Percentiles rank a stretch among this genome's conserved stretches.
These are phyloP conservation scores for Kwoniella dejecticola DNA, from an alignment of 768 basidiomycete genomes.

Conservation along the genomic window DNA sequence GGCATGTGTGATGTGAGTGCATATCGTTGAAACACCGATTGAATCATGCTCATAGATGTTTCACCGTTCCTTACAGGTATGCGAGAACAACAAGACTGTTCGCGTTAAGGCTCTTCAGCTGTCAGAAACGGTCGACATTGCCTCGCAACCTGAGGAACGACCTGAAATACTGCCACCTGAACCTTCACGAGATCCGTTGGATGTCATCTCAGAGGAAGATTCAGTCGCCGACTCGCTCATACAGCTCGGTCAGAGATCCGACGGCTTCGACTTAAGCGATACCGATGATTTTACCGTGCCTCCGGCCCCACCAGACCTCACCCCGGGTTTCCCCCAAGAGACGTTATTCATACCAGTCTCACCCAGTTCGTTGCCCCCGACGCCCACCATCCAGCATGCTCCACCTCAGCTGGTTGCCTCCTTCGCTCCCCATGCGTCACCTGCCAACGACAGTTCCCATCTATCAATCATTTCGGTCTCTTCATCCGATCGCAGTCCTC, in stretches of 20 bases:
- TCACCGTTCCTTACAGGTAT: constrained; percentile 27
- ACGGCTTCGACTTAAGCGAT: background rate
- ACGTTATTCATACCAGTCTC: background rate
- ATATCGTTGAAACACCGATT: too few species aligned
- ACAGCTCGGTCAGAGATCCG: background rate
- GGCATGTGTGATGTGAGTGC: constrained; percentile 56
- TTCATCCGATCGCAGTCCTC: background rate
- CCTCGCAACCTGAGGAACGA: constrained; percentile 19
- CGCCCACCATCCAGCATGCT: background rate
- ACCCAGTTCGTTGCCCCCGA: background rate
- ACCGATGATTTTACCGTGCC: background rate
- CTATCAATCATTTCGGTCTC: background rate
- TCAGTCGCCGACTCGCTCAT: constrained; percentile 3
- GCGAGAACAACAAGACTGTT: constrained; percentile 32
- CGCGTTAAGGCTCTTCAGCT: constrained; percentile 7
- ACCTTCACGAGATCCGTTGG: constrained; percentile 1
- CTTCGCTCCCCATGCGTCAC: background rate
- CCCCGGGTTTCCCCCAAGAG: background rate
- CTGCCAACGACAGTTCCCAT: background rate
- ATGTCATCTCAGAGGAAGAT: constrained; percentile 5
- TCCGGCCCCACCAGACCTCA: background rate
- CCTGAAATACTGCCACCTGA: background rate
- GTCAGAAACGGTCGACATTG: constrained; percentile 14
- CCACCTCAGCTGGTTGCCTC: constrained; percentile 3
- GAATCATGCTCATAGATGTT: too few species aligned